Conservation (phyloP, 345 rosid genomes). For the Luvunga scandens region DNA sequence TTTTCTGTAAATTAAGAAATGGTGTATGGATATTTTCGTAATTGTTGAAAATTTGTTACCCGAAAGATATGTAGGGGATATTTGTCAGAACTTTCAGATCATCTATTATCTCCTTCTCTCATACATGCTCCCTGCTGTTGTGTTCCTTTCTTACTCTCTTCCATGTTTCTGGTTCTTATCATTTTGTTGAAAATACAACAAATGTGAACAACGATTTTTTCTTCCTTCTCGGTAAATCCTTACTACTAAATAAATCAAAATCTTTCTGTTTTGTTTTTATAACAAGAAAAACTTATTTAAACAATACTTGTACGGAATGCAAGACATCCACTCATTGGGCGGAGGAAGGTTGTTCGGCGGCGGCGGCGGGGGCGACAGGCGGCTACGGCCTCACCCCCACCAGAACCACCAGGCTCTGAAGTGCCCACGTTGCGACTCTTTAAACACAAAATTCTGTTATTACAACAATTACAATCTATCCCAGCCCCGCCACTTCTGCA, state of each 20-base stretch:
- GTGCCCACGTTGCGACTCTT: constrained; percentile 92
- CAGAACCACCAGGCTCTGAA: constrained; percentile 72
- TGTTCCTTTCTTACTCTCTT: no score
- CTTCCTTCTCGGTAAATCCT: neutral
- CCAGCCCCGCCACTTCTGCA: constrained; percentile 99
- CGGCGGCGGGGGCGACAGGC: constrained; percentile 56
- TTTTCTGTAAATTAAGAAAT: neutral
- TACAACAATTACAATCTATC: constrained; percentile 98
- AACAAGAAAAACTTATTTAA: neutral
- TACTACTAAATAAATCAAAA: neutral
- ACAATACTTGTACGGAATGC: constrained; percentile 36
- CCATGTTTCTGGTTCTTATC: neutral
- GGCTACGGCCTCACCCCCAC: constrained; percentile 68
- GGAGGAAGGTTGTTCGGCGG: constrained; percentile 39
- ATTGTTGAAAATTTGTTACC: neutral
- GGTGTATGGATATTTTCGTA: constrained; percentile 16
- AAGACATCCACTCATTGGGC: constrained; percentile 53
- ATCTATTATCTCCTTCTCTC: neutral
- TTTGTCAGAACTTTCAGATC: constrained; percentile 36
- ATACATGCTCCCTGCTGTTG: neutral
- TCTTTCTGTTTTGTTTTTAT: neutral
- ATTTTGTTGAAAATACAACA: neutral
- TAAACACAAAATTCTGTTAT: constrained; percentile 94
- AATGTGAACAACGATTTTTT: no score
- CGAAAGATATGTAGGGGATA: constrained; percentile 30